Conservation (phyloP, 2,329 filamentous ascomycete species). For the Neoascochyta sp. region DNA sequence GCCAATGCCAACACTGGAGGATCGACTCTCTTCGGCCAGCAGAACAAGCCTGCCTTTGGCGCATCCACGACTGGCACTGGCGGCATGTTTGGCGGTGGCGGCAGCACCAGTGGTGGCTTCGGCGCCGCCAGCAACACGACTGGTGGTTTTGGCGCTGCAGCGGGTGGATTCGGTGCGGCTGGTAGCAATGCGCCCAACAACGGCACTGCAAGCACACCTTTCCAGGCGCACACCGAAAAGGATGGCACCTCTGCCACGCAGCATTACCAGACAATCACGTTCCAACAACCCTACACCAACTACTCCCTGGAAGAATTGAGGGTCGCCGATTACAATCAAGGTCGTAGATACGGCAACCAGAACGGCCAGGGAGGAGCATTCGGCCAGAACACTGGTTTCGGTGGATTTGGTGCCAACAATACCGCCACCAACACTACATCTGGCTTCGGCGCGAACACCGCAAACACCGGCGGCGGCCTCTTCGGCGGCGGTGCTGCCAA, state of each 20-base stretch:
- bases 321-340: conserved; percentile 82
- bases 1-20: conserved; percentile 22
- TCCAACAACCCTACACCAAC: conserved; percentile 77
- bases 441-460: conserved; percentile 48
- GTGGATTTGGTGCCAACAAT: conserved; percentile 43
- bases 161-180: conserved; percentile 31
- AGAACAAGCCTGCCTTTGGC: conserved; percentile 26
- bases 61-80: conserved; percentile 21
- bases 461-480: conserved; percentile 42
- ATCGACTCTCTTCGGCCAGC: conserved; percentile 29
- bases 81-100: conserved; percentile 29
- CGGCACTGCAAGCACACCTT: conserved; percentile 65
- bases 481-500: conserved; percentile 42
- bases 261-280: conserved; percentile 74
- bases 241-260: conserved; percentile 55
- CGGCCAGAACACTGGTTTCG: conserved; percentile 61
- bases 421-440: conserved; percentile 33
- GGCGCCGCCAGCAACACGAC: conserved; percentile 19
- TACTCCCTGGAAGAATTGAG: conserved; percentile 72
- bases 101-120: conserved; percentile 26
- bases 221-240: conserved; percentile 69
- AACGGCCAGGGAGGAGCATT: conserved; percentile 80
- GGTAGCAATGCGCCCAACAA: conserved; percentile 36
- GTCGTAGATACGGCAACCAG: conserved; percentile 76
- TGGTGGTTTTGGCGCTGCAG: conserved; percentile 21